phyloP scores from a whole-genome alignment of 148 eudicot species.

The Vaccinium darrowii region DNA sequence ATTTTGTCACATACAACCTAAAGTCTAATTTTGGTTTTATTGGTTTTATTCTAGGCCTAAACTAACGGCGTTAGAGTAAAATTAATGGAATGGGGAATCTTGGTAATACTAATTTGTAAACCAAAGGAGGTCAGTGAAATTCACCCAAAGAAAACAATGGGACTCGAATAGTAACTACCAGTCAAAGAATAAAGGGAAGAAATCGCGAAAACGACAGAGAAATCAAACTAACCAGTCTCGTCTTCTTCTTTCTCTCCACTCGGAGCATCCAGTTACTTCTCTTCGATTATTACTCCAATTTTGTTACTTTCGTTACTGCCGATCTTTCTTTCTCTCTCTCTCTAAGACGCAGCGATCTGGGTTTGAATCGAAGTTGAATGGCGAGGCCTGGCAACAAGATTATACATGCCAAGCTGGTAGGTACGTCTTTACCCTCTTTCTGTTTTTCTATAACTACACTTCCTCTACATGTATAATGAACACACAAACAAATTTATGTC shows the following conservation, averaged over 20 bases:
- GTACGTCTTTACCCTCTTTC: constrained; percentile 21
- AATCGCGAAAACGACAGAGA: not conserved
- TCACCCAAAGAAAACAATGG: not conserved
- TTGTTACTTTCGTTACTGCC: not conserved
- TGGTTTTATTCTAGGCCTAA: too few relatives aligned
- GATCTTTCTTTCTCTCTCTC: not conserved
- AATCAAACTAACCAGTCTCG: constrained; percentile 1
- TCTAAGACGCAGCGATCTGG: not conserved
- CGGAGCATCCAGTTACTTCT: not conserved
- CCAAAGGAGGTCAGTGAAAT: too few relatives aligned
- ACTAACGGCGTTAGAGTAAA: too few relatives aligned
- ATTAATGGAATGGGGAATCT: too few relatives aligned
- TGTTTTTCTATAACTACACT: not conserved
- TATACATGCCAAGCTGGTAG: constrained; percentile 50
- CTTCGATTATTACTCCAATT: not conserved
- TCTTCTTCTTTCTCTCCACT: not conserved
- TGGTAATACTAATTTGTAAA: too few relatives aligned
- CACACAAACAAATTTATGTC: not conserved
- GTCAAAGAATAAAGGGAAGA: not conserved
- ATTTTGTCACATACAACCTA: too few relatives aligned
- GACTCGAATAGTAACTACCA: not conserved
- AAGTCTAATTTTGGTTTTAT: too few relatives aligned
- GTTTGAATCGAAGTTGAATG: constrained; percentile 24
- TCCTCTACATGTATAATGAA: too few relatives aligned
- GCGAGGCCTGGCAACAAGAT: constrained; percentile 39